Conservation (phyloP, 169 alveolate genomes). For the Amoebophrya sp. region DNA sequence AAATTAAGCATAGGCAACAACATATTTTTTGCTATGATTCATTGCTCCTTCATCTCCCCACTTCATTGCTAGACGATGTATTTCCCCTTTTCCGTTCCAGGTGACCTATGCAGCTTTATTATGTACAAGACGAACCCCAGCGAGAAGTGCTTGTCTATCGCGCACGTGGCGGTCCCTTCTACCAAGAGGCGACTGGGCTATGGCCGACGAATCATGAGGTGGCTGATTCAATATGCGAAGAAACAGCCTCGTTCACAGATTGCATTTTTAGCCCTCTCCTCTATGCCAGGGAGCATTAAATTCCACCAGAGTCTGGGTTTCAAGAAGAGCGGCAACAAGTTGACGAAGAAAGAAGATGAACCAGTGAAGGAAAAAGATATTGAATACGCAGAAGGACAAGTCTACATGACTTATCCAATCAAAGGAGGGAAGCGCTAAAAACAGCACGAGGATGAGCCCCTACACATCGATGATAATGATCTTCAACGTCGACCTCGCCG, state of each 20-base stretch:
- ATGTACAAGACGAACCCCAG: conserved; percentile 5
- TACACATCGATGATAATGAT: no score
- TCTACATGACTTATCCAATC: not conserved
- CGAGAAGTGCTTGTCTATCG: not conserved
- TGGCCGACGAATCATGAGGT: not conserved
- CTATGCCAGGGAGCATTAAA: not conserved
- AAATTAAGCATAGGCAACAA: no score
- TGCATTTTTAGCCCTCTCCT: not conserved
- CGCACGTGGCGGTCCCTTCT: not conserved
- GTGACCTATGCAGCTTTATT: not conserved
- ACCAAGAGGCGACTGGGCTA: not conserved
- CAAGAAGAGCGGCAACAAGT: not conserved
- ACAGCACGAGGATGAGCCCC: no score
- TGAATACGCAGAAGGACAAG: not conserved
- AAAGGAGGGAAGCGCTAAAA: no score
- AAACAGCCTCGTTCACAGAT: not conserved
- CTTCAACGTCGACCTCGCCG: no score
- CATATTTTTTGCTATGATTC: no score
- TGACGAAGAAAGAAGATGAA: not conserved
- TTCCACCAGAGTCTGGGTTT: not conserved
- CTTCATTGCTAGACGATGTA: no score
- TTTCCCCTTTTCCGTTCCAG: no score
- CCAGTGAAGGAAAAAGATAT: no score
- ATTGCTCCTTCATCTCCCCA: no score
- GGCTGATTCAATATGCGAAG: not conserved